phyloP scores from a whole-genome alignment of 768 basidiomycete species.

The Austroboletus festivus region DNA sequence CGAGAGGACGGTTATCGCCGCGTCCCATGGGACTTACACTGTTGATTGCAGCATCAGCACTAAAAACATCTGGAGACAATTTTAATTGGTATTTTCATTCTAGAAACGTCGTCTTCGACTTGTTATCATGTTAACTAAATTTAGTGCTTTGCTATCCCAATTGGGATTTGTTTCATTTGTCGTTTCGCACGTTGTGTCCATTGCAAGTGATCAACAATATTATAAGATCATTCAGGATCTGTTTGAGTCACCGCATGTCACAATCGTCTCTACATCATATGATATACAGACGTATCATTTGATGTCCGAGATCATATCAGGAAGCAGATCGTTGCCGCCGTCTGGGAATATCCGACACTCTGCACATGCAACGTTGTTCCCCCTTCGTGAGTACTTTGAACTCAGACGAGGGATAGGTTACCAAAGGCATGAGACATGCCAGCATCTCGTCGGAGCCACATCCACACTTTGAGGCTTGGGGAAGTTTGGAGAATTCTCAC shows the following conservation, averaged over 20 bases:
- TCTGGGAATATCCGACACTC: conserved; percentile 3
- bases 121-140: too few species aligned
- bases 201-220: conserved; percentile 18
- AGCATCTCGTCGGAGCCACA: too few species aligned
- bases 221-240: conserved; percentile 3
- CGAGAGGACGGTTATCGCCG: conserved; percentile 48
- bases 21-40: conserved; percentile 33
- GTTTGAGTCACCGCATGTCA: conserved; percentile 9
- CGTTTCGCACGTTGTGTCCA: conserved; percentile 14
- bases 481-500: not conserved
- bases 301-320: not conserved
- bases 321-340: conserved; percentile 8
- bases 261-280: not conserved
- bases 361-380: not conserved
- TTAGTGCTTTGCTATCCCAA: conserved; percentile 3
- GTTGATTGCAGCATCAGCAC: conserved; percentile 24
- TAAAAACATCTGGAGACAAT: conserved; percentile 33
- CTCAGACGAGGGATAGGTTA: conserved; percentile 11
- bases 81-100: conserved; percentile 19
- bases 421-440: conserved; percentile 9
- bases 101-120: too few species aligned
- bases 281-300: not conserved
- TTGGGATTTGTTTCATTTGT: conserved; percentile 5
- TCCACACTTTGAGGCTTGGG: not conserved
- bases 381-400: conserved; percentile 16